A percentile compares a stretch with the other conserved stretches of the same genome.
Conservation (phyloP, 768 basidiomycete genomes). For the Lactifluus pinguis region DNA sequence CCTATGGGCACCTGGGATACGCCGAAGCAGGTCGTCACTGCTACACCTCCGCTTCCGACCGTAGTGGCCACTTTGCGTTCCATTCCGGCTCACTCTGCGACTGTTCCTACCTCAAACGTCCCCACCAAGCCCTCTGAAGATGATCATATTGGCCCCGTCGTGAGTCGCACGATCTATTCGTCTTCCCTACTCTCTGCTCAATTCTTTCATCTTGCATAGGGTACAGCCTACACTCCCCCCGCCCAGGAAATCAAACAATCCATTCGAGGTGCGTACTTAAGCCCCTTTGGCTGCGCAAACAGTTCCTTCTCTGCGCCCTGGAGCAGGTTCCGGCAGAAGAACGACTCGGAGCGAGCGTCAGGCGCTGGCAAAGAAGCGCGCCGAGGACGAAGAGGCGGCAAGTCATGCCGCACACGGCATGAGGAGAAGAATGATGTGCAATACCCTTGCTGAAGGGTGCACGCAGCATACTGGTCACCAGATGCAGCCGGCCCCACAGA, state of each 20-base stretch:
- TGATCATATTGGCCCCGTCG: constrained; percentile 73
- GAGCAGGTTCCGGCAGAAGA: constrained; percentile 49
- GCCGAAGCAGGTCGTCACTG: constrained; percentile 30
- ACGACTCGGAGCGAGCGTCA: constrained; percentile 93
- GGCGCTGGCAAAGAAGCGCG: constrained; percentile 77
- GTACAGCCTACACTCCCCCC: constrained; percentile 73
- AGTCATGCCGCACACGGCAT: constrained; percentile 49
- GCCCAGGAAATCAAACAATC: constrained; percentile 84
- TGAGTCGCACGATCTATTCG: not conserved
- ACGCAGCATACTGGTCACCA: not conserved
- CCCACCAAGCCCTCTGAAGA: constrained; percentile 69
- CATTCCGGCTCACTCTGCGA: constrained; percentile 27
- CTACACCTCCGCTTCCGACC: constrained; percentile 29
- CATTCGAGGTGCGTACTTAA: constrained; percentile 44
- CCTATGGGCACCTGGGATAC: constrained; percentile 56
- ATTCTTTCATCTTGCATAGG: constrained; percentile 25
- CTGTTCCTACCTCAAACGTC: constrained; percentile 38
- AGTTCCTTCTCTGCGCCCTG: constrained; percentile 22
- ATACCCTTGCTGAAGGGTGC: too few species aligned
- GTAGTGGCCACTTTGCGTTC: constrained; percentile 20
- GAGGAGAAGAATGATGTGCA: too few species aligned
- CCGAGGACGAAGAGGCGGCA: constrained; percentile 63
- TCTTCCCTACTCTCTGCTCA: not conserved
- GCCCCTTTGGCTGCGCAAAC: constrained; percentile 20
- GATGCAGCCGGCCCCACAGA: constrained; percentile 1